A percentile compares a stretch with the other conserved stretches of the same genome.
phyloP scores from a whole-genome alignment of 163 green algal species.

The Picocystis sp. region DNA sequence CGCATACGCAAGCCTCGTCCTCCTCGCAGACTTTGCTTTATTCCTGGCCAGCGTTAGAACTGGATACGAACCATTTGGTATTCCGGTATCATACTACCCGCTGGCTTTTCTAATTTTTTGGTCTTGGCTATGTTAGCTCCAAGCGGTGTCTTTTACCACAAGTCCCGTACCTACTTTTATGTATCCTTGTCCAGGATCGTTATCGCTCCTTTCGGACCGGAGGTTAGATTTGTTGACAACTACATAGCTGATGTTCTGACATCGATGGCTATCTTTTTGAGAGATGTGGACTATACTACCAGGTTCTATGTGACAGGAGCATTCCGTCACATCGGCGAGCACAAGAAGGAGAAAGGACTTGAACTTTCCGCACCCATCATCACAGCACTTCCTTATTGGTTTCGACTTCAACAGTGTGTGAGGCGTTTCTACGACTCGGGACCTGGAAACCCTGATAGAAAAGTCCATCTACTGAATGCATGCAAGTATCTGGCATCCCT shows the following conservation, averaged over 20 bases:
- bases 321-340: slow-evolving; percentile 1
- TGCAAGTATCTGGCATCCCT: slow-evolving; percentile 3
- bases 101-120: background rate
- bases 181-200: background rate
- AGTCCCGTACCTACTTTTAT: slow-evolving; percentile 1
- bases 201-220: background rate
- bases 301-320: slow-evolving; percentile 1
- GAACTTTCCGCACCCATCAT: slow-evolving; percentile 1
- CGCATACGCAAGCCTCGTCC: background rate
- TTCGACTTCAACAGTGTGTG: slow-evolving; percentile 2
- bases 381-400: slow-evolving; percentile 7
- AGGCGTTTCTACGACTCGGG: slow-evolving; percentile 3
- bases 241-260: slow-evolving; percentile 4
- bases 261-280: background rate
- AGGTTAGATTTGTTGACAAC: slow-evolving; percentile 4
- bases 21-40: background rate
- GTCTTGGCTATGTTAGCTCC: background rate
- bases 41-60: background rate
- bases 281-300: slow-evolving; percentile 2
- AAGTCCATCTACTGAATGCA: slow-evolving; percentile 3
- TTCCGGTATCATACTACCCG: background rate
- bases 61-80: background rate
- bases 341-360: background rate
- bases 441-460: background rate
- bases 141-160: background rate